Evolutionary conservation across 441 rosid genomes (phyloP).

Genomic region (Pelargonium exstipulatum): DNA sequence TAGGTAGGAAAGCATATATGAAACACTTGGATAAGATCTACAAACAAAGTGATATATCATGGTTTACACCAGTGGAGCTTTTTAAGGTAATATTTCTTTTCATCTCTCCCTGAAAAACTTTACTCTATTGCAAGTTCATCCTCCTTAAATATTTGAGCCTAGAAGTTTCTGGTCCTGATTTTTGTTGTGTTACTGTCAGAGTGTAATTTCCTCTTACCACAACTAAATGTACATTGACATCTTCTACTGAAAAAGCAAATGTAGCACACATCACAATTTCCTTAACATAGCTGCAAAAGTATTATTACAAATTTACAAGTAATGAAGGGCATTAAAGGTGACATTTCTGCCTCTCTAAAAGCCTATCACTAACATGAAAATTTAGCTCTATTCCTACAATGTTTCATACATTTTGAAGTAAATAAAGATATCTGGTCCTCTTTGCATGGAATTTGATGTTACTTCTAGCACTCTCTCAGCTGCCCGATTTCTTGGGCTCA

Average conservation of each 20-base stretch:
- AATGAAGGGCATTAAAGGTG: background rate
- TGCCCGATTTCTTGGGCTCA: too few species aligned
- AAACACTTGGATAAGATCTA: slow-evolving; percentile 74
- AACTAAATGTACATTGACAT: background rate
- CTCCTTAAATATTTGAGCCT: background rate
- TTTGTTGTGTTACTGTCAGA: background rate
- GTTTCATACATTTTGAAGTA: background rate
- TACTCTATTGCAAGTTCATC: background rate
- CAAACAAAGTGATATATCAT: slow-evolving; percentile 76
- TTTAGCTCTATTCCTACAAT: background rate
- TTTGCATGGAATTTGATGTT: background rate
- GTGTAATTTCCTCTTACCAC: background rate
- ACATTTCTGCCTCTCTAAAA: background rate
- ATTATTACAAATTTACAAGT: too few species aligned
- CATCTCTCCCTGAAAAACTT: background rate
- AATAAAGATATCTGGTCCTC: background rate
- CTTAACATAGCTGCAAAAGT: background rate
- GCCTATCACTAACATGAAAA: background rate
- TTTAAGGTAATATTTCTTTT: slow-evolving; percentile 54
- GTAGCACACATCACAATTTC: background rate
- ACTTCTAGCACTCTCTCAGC: background rate
- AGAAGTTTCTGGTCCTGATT: background rate
- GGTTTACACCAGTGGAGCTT: slow-evolving; percentile 99
- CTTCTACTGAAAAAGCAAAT: background rate
- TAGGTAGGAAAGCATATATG: slow-evolving; percentile 84